Percentiles rank a stretch among this genome's conserved stretches.
phyloP scores from a whole-genome alignment of 1,284 basidiomycete species.

The Ustilago tritici region DNA sequence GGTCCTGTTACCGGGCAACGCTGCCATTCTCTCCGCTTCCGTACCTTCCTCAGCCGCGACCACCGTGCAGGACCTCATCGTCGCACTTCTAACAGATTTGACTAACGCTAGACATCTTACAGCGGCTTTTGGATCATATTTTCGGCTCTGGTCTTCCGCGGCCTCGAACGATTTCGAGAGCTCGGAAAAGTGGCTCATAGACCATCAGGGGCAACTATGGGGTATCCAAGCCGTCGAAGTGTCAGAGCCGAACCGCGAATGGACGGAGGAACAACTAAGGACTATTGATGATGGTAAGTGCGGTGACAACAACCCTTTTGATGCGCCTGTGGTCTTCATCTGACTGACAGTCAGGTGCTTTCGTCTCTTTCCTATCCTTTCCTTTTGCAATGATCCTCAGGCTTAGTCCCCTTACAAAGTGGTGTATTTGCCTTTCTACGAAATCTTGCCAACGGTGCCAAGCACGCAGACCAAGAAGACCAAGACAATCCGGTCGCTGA shows the following conservation, averaged over 20 bases:
- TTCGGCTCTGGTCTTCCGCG: constrained; percentile 46
- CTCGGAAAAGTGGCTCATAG: constrained; percentile 54
- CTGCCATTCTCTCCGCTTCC: constrained; percentile 50
- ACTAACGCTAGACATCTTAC: constrained; percentile 43
- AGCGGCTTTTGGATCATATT: constrained; percentile 52
- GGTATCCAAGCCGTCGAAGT: constrained; percentile 50
- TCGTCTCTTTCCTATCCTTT: neutral
- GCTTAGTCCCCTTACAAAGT: constrained; percentile 28
- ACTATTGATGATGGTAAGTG: constrained; percentile 39
- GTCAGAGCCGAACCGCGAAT: constrained; percentile 52
- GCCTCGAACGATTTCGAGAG: constrained; percentile 42
- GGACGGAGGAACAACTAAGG: constrained; percentile 48
- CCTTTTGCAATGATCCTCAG: neutral
- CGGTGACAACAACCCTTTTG: neutral
- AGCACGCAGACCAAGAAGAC: constrained; percentile 82
- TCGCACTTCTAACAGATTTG: constrained; percentile 47
- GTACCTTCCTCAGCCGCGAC: constrained; percentile 36
- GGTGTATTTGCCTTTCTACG: constrained; percentile 72
- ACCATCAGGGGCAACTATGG: constrained; percentile 52
- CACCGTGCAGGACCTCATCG: constrained; percentile 45
- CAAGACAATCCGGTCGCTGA: constrained; percentile 84
- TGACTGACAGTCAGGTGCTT: neutral
- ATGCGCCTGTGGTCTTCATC: neutral
- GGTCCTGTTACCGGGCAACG: constrained; percentile 56
- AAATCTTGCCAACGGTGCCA: constrained; percentile 75